phyloP scores from a whole-genome alignment of 805 yeast species.

The Yarrowia osloensis region DNA sequence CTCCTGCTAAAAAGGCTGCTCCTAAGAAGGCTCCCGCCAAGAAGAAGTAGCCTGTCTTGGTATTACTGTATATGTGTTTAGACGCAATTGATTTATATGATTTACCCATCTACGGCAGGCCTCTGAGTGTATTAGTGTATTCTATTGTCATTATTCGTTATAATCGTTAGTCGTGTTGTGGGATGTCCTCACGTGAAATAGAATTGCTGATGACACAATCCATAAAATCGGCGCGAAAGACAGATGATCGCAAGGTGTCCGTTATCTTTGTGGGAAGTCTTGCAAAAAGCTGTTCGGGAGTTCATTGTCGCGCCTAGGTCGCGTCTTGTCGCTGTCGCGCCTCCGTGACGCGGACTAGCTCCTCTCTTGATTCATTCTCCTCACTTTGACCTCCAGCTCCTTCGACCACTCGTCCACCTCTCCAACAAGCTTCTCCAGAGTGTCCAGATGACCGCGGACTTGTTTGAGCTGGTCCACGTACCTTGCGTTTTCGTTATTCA shows the following conservation, averaged over 20 bases:
- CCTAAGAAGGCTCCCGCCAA: slow-evolving; percentile 35
- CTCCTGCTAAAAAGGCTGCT: slow-evolving; percentile 32
- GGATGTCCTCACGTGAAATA: neutral
- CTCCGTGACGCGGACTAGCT: neutral
- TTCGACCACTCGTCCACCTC: slow-evolving; percentile 66
- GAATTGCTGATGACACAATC: no score
- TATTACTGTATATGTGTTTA: neutral
- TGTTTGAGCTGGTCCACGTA: slow-evolving; percentile 35
- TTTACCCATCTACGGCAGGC: no score
- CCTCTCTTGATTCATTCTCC: slow-evolving; percentile 30
- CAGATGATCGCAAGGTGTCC: no score
- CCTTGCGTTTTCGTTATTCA: slow-evolving; percentile 32
- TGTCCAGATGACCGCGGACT: slow-evolving; percentile 34
- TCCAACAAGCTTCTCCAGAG: slow-evolving; percentile 50
- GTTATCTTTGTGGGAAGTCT: no score
- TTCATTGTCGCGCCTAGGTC: neutral
- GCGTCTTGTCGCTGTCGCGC: neutral
- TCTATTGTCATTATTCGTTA: slow-evolving; percentile 1
- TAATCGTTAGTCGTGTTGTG: neutral
- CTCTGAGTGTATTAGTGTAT: neutral
- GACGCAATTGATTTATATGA: slow-evolving; percentile 4
- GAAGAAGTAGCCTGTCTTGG: slow-evolving; percentile 7
- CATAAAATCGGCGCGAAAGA: no score
- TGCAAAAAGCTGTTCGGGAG: neutral
- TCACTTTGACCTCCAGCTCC: slow-evolving; percentile 53